These are phyloP conservation scores for Aspergillus coremiiformis DNA, from an alignment of 495 filamentous ascomycete genomes.

Conservation along the genomic window DNA sequence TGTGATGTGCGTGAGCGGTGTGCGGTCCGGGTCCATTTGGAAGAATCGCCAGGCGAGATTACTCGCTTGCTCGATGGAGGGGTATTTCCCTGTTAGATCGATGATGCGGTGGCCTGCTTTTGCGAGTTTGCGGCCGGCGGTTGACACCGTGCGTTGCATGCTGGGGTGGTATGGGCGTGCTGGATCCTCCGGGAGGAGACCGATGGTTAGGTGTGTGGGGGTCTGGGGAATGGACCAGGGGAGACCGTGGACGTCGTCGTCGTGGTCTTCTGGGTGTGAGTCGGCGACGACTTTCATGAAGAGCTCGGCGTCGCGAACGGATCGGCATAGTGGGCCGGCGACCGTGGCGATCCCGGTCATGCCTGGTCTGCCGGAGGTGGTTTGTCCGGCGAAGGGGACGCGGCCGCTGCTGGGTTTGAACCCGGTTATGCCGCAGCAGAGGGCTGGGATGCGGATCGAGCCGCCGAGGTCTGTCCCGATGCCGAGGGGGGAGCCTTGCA, in stretches of 20 bases:
- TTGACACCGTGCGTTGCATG: conserved; percentile 38
- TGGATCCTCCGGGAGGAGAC: conserved; percentile 46
- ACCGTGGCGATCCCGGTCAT: conserved; percentile 34
- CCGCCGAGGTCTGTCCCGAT: conserved; percentile 61
- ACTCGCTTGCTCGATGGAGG: conserved; percentile 13
- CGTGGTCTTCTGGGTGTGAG: conserved; percentile 9
- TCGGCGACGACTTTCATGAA: conserved; percentile 15
- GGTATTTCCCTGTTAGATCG: conserved; percentile 17
- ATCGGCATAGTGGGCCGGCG: conserved; percentile 36
- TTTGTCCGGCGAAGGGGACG: conserved; percentile 35
- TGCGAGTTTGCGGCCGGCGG: conserved; percentile 31
- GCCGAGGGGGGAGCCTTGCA: conserved; percentile 52
- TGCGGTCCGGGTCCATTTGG: conserved; percentile 15
- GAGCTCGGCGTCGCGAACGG: conserved; percentile 24
- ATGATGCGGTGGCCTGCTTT: conserved; percentile 40
- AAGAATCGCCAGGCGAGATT: conserved; percentile 24
- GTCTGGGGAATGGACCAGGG: conserved; percentile 10
- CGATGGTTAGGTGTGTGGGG: conserved; percentile 33
- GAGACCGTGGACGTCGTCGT: conserved; percentile 14
- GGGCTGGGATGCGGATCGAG: conserved; percentile 54
- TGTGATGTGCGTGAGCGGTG: conserved; percentile 7
- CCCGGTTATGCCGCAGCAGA: conserved; percentile 53
- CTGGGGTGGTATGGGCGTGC: conserved; percentile 47
- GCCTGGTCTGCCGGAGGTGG: conserved; percentile 32
- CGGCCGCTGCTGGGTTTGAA: conserved; percentile 52